These are phyloP conservation scores for Epichloe glyceriae DNA, from an alignment of 2,329 filamentous ascomycete genomes.

Conservation along the genomic window DNA sequence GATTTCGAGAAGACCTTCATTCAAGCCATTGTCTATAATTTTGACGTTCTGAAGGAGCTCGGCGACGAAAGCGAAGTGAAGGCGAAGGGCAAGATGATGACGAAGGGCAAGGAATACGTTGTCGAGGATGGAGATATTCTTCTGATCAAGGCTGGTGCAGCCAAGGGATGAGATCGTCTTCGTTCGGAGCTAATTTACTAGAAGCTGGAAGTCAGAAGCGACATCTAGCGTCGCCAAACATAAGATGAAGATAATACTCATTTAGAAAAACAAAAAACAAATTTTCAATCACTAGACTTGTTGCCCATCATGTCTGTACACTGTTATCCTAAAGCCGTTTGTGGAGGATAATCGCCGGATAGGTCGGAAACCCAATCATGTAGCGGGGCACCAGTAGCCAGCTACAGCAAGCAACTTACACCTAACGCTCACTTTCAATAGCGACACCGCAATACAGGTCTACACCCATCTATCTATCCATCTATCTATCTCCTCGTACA, in stretches of 20 bases:
- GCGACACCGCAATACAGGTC: no score
- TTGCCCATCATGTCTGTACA: no score
- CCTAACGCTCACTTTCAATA: no score
- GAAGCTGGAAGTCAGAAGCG: neutral
- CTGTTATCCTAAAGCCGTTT: no score
- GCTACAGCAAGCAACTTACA: no score
- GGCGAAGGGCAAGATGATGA: slow-evolving; percentile 92
- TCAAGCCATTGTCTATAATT: slow-evolving; percentile 92
- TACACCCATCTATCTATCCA: neutral
- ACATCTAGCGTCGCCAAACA: neutral
- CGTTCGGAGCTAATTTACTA: neutral
- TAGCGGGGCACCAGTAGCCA: no score
- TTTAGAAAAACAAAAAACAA: neutral
- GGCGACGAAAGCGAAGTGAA: slow-evolving; percentile 83
- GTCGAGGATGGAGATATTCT: slow-evolving; percentile 72
- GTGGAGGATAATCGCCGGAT: no score
- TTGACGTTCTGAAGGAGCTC: slow-evolving; percentile 62
- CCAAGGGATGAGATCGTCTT: slow-evolving; percentile 43
- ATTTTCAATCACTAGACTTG: neutral
- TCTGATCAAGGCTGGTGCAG: slow-evolving; percentile 81
- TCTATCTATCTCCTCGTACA: neutral
- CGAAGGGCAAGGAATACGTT: slow-evolving; percentile 96
- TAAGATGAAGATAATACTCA: no score
- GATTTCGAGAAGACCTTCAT: slow-evolving; percentile 99
- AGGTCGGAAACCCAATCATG: no score